Percentiles rank a stretch among this genome's conserved stretches.
phyloP scores from a whole-genome alignment of 441 rosid species.

The Populus hybrid region DNA sequence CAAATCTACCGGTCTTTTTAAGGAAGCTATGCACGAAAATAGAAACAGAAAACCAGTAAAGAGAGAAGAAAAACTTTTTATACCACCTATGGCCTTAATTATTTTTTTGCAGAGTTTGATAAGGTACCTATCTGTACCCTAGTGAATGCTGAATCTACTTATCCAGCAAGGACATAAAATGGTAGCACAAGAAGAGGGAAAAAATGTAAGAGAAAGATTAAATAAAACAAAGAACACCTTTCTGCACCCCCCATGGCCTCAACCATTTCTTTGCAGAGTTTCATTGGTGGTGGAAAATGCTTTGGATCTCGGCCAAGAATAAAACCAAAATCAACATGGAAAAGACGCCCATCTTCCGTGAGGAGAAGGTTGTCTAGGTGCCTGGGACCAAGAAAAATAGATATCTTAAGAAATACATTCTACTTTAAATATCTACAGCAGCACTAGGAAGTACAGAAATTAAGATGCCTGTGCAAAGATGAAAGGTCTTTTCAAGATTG shows the following conservation, averaged over 20 bases:
- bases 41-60: neutral
- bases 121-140: neutral
- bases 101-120: neutral
- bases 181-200: neutral
- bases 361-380: conserved; percentile 98
- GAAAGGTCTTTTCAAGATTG: neutral
- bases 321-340: conserved; percentile 97
- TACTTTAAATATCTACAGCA: neutral
- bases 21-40: neutral
- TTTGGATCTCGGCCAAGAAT: conserved; percentile 98
- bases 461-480: neutral
- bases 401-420: neutral
- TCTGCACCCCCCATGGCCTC: conserved; percentile 99
- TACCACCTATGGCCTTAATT: neutral
- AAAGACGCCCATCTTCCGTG: conserved; percentile 92
- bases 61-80: neutral
- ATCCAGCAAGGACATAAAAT: neutral
- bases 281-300: conserved; percentile 99
- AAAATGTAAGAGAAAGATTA: neutral
- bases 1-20: neutral
- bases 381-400: conserved; percentile 37
- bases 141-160: neutral
- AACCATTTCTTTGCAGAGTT: conserved; percentile 99
- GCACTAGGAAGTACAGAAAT: neutral
- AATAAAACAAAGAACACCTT: conserved; percentile 41